Conservation (phyloP, 164 flowering plant genomes). For the Vitis vinifera region ASM3070453v1 NC_081811.1:29637501-29638000, state of each 20-base stretch:
- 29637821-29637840: not conserved
- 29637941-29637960: not conserved
- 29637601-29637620: not conserved
- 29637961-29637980: not conserved
- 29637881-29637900: not conserved
- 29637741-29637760: not conserved
- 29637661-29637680: not conserved
- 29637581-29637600: not conserved
- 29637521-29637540: not conserved
- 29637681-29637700: not conserved
- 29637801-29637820: too few species aligned
- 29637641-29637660: not conserved
- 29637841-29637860: not conserved
- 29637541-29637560: not conserved
- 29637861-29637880: not conserved
- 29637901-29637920: not conserved
- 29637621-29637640: conserved; percentile 1
- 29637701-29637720: not conserved
- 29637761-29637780: not conserved
- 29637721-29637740: not conserved
- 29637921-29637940: not conserved
- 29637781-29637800: not conserved
- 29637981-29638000: not conserved
- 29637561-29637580: not conserved
- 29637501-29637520: not conserved